A percentile compares a stretch with the other conserved stretches of the same genome.
phyloP scores from a whole-genome alignment of 495 filamentous ascomycete genomes.

The Wilcoxina mikolae region DNA sequence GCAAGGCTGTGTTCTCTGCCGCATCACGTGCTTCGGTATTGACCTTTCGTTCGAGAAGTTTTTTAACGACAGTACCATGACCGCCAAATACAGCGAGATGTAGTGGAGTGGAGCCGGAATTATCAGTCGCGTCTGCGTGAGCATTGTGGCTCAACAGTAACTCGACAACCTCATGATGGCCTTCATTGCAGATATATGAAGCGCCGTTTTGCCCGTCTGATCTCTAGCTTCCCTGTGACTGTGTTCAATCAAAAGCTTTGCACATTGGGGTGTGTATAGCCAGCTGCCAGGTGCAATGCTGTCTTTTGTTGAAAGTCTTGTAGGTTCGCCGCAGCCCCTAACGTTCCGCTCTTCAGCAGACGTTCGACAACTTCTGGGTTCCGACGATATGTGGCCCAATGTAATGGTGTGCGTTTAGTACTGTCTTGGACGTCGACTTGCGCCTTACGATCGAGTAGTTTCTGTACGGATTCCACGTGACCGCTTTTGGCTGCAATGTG shows the following conservation, averaged over 20 bases:
- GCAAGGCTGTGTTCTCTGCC: neutral
- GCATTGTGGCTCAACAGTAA: neutral
- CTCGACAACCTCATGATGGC: neutral
- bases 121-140: neutral
- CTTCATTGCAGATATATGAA: neutral
- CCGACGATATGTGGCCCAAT: neutral
- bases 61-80: constrained; percentile 6
- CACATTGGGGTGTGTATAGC: neutral
- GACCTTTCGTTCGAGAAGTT: constrained; percentile 7
- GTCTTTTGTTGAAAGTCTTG: constrained; percentile 5
- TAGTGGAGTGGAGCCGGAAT: neutral
- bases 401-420: constrained; percentile 4
- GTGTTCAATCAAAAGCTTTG: neutral
- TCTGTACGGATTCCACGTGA: neutral
- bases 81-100: constrained; percentile 12
- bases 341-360: constrained; percentile 8
- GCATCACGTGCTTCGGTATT: neutral
- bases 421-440: neutral
- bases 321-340: neutral
- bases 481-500: neutral
- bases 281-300: constrained; percentile 12
- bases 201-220: neutral
- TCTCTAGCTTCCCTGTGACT: neutral
- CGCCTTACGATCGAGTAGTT: neutral
- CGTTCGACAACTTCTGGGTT: constrained; percentile 3